Conservation (phyloP, 495 filamentous ascomycete genomes). For the Talaromyces stipitatus region DNA sequence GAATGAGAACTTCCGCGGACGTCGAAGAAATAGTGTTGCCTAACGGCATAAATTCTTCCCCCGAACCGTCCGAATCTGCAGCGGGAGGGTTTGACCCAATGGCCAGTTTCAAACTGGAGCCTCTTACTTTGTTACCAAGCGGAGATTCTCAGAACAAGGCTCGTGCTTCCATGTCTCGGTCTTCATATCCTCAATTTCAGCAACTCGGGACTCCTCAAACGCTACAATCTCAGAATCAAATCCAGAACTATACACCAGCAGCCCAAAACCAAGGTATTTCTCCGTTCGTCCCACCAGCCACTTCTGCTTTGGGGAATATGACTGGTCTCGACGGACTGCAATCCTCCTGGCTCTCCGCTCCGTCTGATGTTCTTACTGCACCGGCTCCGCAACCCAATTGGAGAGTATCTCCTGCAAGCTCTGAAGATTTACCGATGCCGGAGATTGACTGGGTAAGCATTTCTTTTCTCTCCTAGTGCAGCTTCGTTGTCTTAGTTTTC, state of each 20-base stretch:
- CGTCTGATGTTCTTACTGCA: neutral
- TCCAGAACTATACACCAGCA: neutral
- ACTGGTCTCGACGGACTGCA: neutral
- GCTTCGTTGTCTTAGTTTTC: neutral
- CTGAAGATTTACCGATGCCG: conserved; percentile 10
- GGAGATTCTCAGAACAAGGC: neutral
- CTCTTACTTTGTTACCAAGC: neutral
- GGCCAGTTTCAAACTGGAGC: neutral
- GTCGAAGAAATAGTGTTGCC: conserved; percentile 12
- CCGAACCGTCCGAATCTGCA: neutral
- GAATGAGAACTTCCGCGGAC: conserved; percentile 22
- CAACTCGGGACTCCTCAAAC: neutral
- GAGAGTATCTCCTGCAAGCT: neutral
- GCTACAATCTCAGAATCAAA: neutral
- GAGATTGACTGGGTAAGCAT: conserved; percentile 19
- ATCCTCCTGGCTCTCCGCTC: neutral
- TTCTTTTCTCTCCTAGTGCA: neutral
- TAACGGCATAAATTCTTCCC: neutral
- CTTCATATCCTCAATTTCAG: neutral
- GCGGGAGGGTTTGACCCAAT: neutral
- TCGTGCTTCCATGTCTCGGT: neutral
- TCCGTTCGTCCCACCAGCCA: neutral
- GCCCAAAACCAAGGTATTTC: neutral
- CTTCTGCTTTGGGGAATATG: neutral
- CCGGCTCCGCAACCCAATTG: neutral